These are phyloP conservation scores for Wickerhamiella musiphila DNA, from an alignment of 805 yeast species.

Conservation along the genomic window DNA sequence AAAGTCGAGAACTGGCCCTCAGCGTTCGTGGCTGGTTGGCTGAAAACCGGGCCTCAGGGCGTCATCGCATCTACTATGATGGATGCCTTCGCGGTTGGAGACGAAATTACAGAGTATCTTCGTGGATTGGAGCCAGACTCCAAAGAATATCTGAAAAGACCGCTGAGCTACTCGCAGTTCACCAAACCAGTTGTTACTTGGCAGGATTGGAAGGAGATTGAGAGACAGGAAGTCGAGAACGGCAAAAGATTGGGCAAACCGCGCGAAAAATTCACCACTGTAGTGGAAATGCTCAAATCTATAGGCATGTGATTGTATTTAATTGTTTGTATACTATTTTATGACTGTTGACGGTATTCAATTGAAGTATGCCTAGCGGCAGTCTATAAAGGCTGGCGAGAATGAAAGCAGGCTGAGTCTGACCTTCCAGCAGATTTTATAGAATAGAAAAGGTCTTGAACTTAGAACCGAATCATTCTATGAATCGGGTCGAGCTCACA, in stretches of 20 bases:
- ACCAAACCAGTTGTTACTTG: conserved; percentile 30
- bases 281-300: conserved; percentile 30
- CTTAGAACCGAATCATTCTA: too few relatives aligned
- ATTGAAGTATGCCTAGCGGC: too few relatives aligned
- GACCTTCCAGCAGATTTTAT: too few relatives aligned
- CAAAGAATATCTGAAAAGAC: neutral
- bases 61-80: conserved; percentile 83
- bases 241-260: conserved; percentile 37
- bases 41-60: conserved; percentile 70
- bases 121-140: conserved; percentile 19
- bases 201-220: conserved; percentile 49
- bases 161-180: too few relatives aligned
- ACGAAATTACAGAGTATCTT: conserved; percentile 29
- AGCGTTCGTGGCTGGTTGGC: conserved; percentile 76
- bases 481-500: too few relatives aligned
- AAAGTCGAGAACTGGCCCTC: conserved; percentile 23
- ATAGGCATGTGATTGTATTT: too few relatives aligned
- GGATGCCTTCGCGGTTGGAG: conserved; percentile 64
- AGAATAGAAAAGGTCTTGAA: too few relatives aligned
- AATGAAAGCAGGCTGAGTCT: too few relatives aligned
- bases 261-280: conserved; percentile 37
- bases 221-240: conserved; percentile 31
- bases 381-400: too few relatives aligned
- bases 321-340: too few relatives aligned
- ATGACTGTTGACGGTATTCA: too few relatives aligned